A percentile compares a stretch with the other conserved stretches of the same genome.
Evolutionary conservation across 2,329 filamentous ascomycete species (phyloP).

Genomic region (Dactylellina leptospora): DNA sequence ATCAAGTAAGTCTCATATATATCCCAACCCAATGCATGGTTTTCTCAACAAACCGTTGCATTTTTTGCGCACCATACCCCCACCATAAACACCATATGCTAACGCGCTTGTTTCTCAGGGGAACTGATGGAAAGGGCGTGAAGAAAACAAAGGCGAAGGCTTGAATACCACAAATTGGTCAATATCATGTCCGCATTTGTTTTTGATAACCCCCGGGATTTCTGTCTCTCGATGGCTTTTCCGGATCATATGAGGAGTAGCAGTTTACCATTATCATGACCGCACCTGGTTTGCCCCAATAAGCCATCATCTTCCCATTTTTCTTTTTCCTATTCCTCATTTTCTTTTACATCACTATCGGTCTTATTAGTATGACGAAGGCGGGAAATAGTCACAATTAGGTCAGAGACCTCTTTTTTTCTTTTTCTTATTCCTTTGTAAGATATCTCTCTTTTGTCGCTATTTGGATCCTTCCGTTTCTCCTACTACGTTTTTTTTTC

Average conservation of each 20-base stretch:
- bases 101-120: slow-evolving; percentile 12
- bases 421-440: slow-evolving; percentile 35
- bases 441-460: slow-evolving; percentile 20
- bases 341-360: slow-evolving; percentile 26
- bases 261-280: not conserved
- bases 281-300: not conserved
- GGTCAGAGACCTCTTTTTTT: slow-evolving; percentile 33
- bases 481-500: not conserved
- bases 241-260: slow-evolving; percentile 1
- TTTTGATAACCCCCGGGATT: not conserved
- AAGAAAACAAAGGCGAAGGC: slow-evolving; percentile 48
- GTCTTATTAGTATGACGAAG: not conserved
- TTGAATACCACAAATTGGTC: slow-evolving; percentile 10
- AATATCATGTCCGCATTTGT: not conserved
- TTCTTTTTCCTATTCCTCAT: slow-evolving; percentile 15
- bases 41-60: too few relatives aligned
- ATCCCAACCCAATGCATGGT: not conserved
- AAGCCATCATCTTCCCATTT: not conserved
- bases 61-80: not conserved
- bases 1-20: slow-evolving; percentile 41
- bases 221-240: slow-evolving; percentile 9
- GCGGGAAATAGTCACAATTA: not conserved
- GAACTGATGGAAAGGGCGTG: slow-evolving; percentile 27
- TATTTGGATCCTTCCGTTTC: not conserved
- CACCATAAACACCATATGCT: too few relatives aligned